Percentiles rank a stretch among this genome's conserved stretches.
These are phyloP conservation scores for Pinus albicaulis DNA, from an alignment of 75 land plant species.

Conservation along the genomic window DNA sequence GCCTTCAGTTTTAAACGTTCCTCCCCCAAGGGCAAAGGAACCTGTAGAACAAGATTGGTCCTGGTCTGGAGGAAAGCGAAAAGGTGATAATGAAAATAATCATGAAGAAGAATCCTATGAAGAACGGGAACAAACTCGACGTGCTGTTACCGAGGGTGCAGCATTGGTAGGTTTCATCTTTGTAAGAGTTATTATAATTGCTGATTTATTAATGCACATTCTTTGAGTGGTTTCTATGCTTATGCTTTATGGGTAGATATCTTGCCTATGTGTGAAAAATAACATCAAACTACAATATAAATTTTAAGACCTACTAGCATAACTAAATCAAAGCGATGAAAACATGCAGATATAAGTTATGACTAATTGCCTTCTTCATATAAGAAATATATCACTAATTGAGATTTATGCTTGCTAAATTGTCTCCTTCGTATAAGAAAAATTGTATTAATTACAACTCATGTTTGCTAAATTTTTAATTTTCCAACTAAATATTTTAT, in stretches of 20 bases:
- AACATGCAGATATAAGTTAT: neutral
- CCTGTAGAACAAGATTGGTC: constrained; percentile 76
- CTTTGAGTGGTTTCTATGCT: neutral
- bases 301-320: neutral
- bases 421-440: too few relatives aligned
- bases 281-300: neutral
- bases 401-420: too few relatives aligned
- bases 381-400: too few relatives aligned
- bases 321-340: neutral
- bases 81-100: constrained; percentile 12
- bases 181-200: neutral
- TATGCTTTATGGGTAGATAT: neutral
- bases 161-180: constrained; percentile 11
- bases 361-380: neutral
- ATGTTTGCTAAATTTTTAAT: too few relatives aligned
- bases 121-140: constrained; percentile 67
- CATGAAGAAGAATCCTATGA: constrained; percentile 58
- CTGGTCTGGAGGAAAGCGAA: constrained; percentile 81
- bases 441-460: too few relatives aligned
- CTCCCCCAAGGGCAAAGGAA: constrained; percentile 59
- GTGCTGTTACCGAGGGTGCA: constrained; percentile 30
- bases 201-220: neutral
- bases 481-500: neutral
- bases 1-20: constrained; percentile 78
- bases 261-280: neutral